Base-by-base conservation (phyloP, 2,329 filamentous ascomycete species). In the Proliferodiscus dingleyae region DNA sequence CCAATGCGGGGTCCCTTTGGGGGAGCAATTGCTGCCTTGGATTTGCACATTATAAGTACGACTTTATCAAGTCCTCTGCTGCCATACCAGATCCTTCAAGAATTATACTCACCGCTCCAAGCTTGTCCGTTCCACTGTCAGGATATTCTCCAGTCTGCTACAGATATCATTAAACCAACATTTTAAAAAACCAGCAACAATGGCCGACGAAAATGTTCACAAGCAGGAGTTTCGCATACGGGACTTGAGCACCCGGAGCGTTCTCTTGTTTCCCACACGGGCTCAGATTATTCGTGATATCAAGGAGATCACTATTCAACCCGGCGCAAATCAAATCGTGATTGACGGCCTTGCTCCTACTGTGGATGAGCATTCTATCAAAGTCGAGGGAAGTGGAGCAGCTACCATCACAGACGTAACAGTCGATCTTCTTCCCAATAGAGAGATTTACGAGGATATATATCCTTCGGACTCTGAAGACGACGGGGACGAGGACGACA, bases 271-370 rank as follows among this genome's bases (percentile, higher is more conserved):
- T 48, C 81, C 81, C 0, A 68, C 69, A 2, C 68, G 75, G 51
- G 82, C 81, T 1, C 80, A 81, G 38, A 63, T 85, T 23, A 70
- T 76, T 10, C 73, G 81, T 21, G 77, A 83, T 43, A 73, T 85
- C 58, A 74, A 73, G 46, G 65, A 75, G 52, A 66, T 83, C 13
- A 55, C 59, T 1, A 68, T 81, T 16, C 67, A 60, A 68, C 68
- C 72, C n/a, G 78, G 78, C 6, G 57, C 67, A 7, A 82, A 80
- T 52, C 71, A 80, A 52, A 72, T 83, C 45, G 72, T 70, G 11
- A 71, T 82, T 39, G 61, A 73, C 36, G 78, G 76, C 4, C 62
- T 81, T 29, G 71, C 76, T 7, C 72, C 75, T 2, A 72, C 68
- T 1, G 68, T 74, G 7, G 72, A 80, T 54, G 68, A 75, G 56